Conservation (phyloP, 108 stramenopile genomes). For the Conticribra guillardii region DNA sequence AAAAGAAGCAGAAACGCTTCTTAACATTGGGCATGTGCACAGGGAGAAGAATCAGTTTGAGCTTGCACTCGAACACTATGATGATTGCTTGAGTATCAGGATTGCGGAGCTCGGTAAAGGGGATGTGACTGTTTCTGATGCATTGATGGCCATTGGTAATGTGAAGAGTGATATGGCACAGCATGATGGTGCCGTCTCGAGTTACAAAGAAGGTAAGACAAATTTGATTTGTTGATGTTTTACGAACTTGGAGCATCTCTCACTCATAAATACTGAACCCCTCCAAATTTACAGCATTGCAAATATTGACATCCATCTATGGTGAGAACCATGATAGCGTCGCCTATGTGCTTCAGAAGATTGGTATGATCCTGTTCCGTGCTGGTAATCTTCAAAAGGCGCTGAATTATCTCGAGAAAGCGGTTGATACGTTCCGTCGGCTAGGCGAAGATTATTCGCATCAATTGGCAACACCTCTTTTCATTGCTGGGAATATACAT, state of each 20-base stretch:
- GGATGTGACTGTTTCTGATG: conserved; percentile 71
- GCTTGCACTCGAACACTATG: conserved; percentile 68
- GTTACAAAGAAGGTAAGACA: conserved; percentile 72
- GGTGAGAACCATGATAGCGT: conserved; percentile 60
- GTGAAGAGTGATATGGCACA: conserved; percentile 62
- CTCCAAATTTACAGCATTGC: conserved; percentile 33
- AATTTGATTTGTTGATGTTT: not conserved
- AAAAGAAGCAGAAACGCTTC: conserved; percentile 74
- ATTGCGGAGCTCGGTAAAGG: conserved; percentile 64
- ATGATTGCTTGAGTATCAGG: conserved; percentile 70
- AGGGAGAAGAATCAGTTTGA: conserved; percentile 64
- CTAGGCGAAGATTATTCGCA: conserved; percentile 50
- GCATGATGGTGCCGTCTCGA: conserved; percentile 59
- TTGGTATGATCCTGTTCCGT: conserved; percentile 72
- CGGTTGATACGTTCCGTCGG: conserved; percentile 57
- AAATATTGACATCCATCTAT: conserved; percentile 31
- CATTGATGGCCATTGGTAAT: conserved; percentile 69
- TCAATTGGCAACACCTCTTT: conserved; percentile 64
- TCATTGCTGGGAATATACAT: conserved; percentile 75
- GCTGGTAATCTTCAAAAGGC: conserved; percentile 60
- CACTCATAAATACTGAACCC: not conserved
- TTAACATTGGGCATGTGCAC: conserved; percentile 80
- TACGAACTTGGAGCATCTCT: not conserved
- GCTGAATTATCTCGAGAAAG: conserved; percentile 50
- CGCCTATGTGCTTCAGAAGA: conserved; percentile 63